Base-by-base conservation (phyloP, 331 rosid genomes). In the Rhamnella rubrinervis region DNA sequence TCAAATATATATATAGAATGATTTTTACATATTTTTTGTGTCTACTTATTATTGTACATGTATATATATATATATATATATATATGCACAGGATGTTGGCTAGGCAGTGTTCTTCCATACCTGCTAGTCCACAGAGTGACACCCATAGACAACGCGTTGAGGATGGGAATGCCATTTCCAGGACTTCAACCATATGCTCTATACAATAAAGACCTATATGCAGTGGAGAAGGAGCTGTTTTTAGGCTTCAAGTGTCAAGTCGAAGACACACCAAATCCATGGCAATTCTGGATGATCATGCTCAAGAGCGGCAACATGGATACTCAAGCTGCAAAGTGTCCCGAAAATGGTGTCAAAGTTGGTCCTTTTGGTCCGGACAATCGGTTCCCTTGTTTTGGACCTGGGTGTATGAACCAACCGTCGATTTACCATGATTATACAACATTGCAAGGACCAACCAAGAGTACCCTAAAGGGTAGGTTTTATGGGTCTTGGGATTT, bases 261-360 rank as follows among this genome's bases (percentile, higher is more conserved):
- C 39, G 63, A 79, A 28, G 81, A 74, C 61, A 44, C 67, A 13
- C 67, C 71, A 19, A 55, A 46, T 37, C 80, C 87, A 13, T 85
- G 89, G 89, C 78, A 74, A 0, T 85, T 85, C 61, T 85, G 89
- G 89, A 85, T 82, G 89, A 58, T 85, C 60, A 85, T 85, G 89
- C 79, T 85, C 65, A 85, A 85, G 80, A 85, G 62, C 47, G 89
- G 89, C 16, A 85, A 85, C 76, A 75, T 82, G 73, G 89, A 85
- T 78, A 82, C 77, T 63, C 57, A 59, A 1, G 72, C 89, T 12
- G 77, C 75, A n/a, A 75, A 74, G 28, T 85, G 89, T 68, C 87
- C 87, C 15, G 56, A 79, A 71, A 76, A 85, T 58, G 89, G 89
- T 1, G 67, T 63, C 26, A 76, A 41, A 11, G 58, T 71, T 6